A percentile compares a stretch with the other conserved stretches of the same genome.
These are phyloP conservation scores for Amaranthus palmeri DNA, from an alignment of 148 eudicot species.

Conservation along the genomic window DNA sequence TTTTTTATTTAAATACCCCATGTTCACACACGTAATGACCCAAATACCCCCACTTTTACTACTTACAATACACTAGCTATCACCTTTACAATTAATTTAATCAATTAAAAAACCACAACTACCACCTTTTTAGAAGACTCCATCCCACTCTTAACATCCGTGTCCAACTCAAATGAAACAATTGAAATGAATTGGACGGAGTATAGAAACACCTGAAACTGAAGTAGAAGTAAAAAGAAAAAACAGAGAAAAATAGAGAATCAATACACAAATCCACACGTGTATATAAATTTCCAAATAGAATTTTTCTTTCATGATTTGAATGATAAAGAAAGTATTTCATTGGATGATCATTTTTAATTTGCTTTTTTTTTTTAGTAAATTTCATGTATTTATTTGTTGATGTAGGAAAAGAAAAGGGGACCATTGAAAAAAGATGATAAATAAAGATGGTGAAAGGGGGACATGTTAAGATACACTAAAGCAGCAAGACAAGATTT, in stretches of 20 bases:
- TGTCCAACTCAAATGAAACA: too few species aligned
- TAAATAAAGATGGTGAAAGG: conserved; percentile 8
- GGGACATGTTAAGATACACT: conserved; percentile 4
- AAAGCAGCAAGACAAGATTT: neutral
- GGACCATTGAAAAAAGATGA: conserved; percentile 22
- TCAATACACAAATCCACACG: neutral
- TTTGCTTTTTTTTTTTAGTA: too few species aligned
- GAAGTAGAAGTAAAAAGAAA: neutral
- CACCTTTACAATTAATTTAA: too few species aligned
- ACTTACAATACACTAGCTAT: too few species aligned
- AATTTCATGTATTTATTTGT: too few species aligned
- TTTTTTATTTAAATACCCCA: too few species aligned
- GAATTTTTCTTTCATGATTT: neutral
- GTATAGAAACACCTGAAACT: conserved; percentile 21
- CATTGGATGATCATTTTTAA: neutral
- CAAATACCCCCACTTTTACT: too few species aligned
- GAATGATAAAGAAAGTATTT: neutral
- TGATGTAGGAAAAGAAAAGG: neutral
- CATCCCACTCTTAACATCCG: too few species aligned
- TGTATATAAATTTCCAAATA: conserved; percentile 10
- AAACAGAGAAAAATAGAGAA: neutral
- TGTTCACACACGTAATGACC: too few species aligned
- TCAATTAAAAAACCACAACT: too few species aligned
- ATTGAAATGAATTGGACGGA: too few species aligned
- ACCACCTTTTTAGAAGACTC: too few species aligned